phyloP scores from a whole-genome alignment of 768 basidiomycete genomes.

The Pisolithus sp. region DNA sequence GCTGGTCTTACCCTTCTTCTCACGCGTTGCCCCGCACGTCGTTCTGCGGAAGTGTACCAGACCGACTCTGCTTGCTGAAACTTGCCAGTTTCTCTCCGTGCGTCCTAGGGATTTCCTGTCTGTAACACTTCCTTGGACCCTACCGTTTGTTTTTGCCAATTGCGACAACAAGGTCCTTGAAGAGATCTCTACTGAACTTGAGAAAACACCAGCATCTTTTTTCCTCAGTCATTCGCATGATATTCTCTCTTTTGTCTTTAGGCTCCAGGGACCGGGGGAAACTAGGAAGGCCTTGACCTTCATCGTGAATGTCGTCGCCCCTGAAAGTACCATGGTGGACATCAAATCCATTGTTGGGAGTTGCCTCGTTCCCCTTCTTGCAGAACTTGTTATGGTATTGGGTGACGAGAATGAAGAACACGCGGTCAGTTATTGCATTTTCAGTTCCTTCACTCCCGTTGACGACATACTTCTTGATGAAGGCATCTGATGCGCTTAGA shows the following conservation, averaged over 20 bases:
- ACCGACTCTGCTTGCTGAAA: slow-evolving; percentile 53
- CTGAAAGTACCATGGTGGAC: slow-evolving; percentile 37
- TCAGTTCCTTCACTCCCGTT: slow-evolving; percentile 13
- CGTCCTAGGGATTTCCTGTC: slow-evolving; percentile 55
- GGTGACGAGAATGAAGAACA: slow-evolving; percentile 57
- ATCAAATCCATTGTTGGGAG: slow-evolving; percentile 54
- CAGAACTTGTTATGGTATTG: slow-evolving; percentile 68
- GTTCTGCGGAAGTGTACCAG: slow-evolving; percentile 52
- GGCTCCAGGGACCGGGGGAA: slow-evolving; percentile 46
- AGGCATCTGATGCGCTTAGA: slow-evolving; percentile 43
- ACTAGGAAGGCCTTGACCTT: slow-evolving; percentile 59
- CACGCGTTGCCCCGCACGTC: slow-evolving; percentile 59
- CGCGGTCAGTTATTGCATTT: slow-evolving; percentile 34
- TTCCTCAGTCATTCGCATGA: slow-evolving; percentile 52
- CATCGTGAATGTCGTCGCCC: slow-evolving; percentile 50
- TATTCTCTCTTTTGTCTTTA: slow-evolving; percentile 63
- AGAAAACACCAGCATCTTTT: slow-evolving; percentile 38
- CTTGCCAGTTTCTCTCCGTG: slow-evolving; percentile 62
- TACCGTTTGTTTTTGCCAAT: slow-evolving; percentile 64
- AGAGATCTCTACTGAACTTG: slow-evolving; percentile 50
- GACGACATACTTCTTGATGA: slow-evolving; percentile 34
- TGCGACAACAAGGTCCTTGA: slow-evolving; percentile 55
- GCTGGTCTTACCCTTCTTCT: slow-evolving; percentile 64
- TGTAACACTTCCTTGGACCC: slow-evolving; percentile 53
- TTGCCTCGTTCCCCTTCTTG: slow-evolving; percentile 62